Base-by-base conservation (phyloP, 495 filamentous ascomycete species). In the Hypoxylon rickii region DNA sequence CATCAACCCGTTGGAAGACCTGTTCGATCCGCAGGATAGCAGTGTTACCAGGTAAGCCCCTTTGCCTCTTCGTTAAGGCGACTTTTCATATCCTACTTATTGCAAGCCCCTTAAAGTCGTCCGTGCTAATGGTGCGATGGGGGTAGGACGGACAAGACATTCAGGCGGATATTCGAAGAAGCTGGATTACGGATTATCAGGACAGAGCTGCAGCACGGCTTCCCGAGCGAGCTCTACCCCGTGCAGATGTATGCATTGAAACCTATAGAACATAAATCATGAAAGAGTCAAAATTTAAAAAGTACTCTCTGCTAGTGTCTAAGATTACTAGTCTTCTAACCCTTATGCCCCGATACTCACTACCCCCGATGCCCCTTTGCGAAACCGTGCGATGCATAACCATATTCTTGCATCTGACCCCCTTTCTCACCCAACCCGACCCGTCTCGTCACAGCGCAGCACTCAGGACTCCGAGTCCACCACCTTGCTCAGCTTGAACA, bases 11-110 rank as follows among this genome's bases (percentile, higher is more conserved):
- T 71, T 79, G 54, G 65, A 71, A 17, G 91, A 97, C 73, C 69
- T 88, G 19, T 96, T 84, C 66, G 91, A 96, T 68, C 81, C 86
- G 31, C 52, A 76, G 56, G 92, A 97, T 68, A 90, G 83, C 57
- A 89, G 85, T 68, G 89, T 96, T 11, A 95, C 89, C 7, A 79
- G 81, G 75, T 77, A 48, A 49, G 72, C 57, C 40, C 2, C 10
- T 18, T 17, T 18, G 34, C n/a, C 15, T 38, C n/a, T 10, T 29
- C 24, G 4, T 10, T 29, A n/a, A n/a, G n/a, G n/a, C n/a, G n/a
- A n/a, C n/a, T n/a, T n/a, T n/a, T n/a, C n/a, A n/a, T n/a, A n/a
- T n/a, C n/a, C n/a, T n/a, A n/a, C n/a, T n/a, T n/a, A n/a, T n/a
- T n/a, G n/a, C n/a, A n/a, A n/a, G n/a, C n/a, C n/a, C n/a, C n/a